Percentiles rank a stretch among this genome's conserved stretches.
Conservation (phyloP, 768 basidiomycete species). For the Kwoniella sp. region DNA sequence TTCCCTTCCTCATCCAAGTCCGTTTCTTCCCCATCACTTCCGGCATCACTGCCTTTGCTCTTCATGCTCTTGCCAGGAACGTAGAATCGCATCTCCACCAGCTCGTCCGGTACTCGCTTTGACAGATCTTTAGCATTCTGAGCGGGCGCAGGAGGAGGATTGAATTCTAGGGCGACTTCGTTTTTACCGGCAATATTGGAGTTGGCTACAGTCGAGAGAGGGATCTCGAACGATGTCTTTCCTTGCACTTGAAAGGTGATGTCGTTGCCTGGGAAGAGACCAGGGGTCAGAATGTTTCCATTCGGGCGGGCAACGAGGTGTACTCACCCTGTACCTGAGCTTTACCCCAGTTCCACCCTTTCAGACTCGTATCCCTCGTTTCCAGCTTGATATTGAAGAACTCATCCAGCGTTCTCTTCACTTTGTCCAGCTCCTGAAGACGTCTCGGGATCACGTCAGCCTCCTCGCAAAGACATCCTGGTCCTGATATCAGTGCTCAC, state of each 20-base stretch:
- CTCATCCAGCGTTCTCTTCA: constrained; percentile 78
- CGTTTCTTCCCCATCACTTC: constrained; percentile 67
- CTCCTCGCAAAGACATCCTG: background rate
- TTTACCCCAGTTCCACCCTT: constrained; percentile 93
- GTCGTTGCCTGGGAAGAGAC: constrained; percentile 79
- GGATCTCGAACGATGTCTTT: constrained; percentile 85
- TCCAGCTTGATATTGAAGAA: constrained; percentile 85
- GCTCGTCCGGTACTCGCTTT: constrained; percentile 68
- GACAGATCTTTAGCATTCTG: constrained; percentile 45
- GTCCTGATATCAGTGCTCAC: constrained; percentile 60
- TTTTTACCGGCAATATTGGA: constrained; percentile 97
- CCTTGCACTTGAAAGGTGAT: constrained; percentile 87
- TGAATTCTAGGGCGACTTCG: constrained; percentile 97
- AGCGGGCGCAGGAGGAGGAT: constrained; percentile 33
- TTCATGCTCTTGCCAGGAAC: constrained; percentile 64
- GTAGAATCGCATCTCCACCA: constrained; percentile 94
- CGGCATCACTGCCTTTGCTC: constrained; percentile 50
- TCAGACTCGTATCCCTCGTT: constrained; percentile 79
- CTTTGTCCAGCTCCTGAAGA: constrained; percentile 80
- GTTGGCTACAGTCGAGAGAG: constrained; percentile 82
- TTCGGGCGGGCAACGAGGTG: background rate
- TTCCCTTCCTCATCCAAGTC: constrained; percentile 54
- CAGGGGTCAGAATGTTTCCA: background rate
- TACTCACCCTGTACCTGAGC: constrained; percentile 6
- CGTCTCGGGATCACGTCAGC: background rate